Percentiles rank a stretch among this genome's conserved stretches.
Conservation (phyloP, 352 stramenopile genomes). For the Globisporangium splendens region DNA sequence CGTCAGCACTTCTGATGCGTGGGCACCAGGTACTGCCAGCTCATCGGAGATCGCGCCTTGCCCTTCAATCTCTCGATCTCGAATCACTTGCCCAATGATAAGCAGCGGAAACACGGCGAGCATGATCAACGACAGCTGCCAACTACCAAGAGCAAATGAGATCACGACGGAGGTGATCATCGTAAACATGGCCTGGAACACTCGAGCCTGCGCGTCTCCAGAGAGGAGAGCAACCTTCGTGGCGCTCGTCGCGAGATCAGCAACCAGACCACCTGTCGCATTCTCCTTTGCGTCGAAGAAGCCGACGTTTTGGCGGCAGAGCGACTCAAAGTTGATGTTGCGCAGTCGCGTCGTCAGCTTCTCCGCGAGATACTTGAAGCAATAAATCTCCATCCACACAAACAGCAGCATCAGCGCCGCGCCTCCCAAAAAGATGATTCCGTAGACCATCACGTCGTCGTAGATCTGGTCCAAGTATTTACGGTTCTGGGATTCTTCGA, state of each 20-base stretch:
- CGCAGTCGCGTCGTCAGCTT: slow-evolving; percentile 48
- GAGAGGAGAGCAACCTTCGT: neutral
- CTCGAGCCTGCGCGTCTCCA: neutral
- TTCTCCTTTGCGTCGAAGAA: neutral
- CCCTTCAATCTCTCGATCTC: neutral
- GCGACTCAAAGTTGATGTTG: neutral
- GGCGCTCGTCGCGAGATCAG: neutral
- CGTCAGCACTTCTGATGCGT: neutral
- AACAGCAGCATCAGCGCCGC: slow-evolving; percentile 31
- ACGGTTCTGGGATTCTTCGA: neutral
- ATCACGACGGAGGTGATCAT: neutral
- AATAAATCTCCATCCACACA: slow-evolving; percentile 25
- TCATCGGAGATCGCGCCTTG: neutral
- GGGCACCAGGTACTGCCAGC: neutral
- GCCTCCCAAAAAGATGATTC: neutral
- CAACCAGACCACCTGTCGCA: neutral
- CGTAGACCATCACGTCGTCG: neutral
- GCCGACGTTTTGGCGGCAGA: neutral
- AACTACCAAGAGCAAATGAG: neutral
- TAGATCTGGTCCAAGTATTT: neutral
- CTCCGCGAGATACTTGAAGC: slow-evolving; percentile 51
- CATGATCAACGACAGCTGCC: neutral
- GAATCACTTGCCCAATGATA: neutral
- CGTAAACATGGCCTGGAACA: neutral
- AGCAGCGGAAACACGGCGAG: neutral